Conservation (phyloP, 2,329 filamentous ascomycete species). For the Daldinia sp. region DNA sequence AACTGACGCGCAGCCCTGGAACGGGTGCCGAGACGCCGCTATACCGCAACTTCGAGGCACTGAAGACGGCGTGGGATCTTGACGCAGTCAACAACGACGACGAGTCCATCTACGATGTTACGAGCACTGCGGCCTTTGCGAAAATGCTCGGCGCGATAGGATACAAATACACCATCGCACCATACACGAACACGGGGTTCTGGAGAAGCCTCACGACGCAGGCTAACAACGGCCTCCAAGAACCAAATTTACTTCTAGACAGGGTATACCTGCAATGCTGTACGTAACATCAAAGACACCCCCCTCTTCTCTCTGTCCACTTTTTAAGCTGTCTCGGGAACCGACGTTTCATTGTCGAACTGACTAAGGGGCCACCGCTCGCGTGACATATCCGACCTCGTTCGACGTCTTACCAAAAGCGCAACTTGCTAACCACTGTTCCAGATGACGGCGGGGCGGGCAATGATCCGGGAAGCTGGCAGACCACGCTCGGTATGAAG, state of each 20-base stretch:
- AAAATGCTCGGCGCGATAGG: slow-evolving; percentile 52
- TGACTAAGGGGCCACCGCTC: background rate
- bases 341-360: slow-evolving; percentile 1
- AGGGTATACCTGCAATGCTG: slow-evolving; percentile 55
- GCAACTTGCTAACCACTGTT: background rate
- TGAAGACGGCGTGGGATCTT: slow-evolving; percentile 53
- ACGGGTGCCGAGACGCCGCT: slow-evolving; percentile 47
- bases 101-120: slow-evolving; percentile 53
- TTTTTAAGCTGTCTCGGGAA: background rate
- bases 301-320: background rate
- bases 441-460: slow-evolving; percentile 52
- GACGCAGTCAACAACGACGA: slow-evolving; percentile 59
- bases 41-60: slow-evolving; percentile 52
- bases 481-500: slow-evolving; percentile 49
- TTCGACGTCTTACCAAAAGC: background rate
- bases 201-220: slow-evolving; percentile 48
- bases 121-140: slow-evolving; percentile 53
- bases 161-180: slow-evolving; percentile 54
- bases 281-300: background rate
- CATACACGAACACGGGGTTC: slow-evolving; percentile 52
- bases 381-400: background rate
- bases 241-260: slow-evolving; percentile 48
- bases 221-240: slow-evolving; percentile 42
- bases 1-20: slow-evolving; percentile 49
- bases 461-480: slow-evolving; percentile 53